phyloP scores from a whole-genome alignment of 2,329 filamentous ascomycete genomes.

The Clonostachys sp. region DNA sequence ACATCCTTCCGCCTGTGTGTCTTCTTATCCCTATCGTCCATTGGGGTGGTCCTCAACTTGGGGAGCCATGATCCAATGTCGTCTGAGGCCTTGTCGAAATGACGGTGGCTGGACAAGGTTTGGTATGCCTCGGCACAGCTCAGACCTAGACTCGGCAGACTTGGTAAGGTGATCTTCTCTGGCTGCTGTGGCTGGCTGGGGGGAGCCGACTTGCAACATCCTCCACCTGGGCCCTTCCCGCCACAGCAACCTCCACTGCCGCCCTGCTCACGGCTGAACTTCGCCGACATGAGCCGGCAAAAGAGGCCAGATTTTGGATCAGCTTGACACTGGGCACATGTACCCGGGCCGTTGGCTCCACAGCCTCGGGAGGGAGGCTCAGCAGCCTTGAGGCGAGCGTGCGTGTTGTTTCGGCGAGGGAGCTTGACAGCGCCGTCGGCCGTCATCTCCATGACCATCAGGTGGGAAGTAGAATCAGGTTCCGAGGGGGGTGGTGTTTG shows the following conservation, averaged over 20 bases:
- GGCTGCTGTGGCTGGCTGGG: slow-evolving; percentile 7
- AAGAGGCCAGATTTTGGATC: slow-evolving; percentile 80
- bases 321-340: slow-evolving; percentile 71
- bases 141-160: slow-evolving; percentile 49
- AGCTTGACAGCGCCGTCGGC: slow-evolving; percentile 58
- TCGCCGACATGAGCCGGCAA: slow-evolving; percentile 75
- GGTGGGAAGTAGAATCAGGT: slow-evolving; percentile 45
- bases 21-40: slow-evolving; percentile 5
- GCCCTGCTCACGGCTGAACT: slow-evolving; percentile 38
- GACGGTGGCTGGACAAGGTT: slow-evolving; percentile 70
- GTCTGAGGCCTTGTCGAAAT: slow-evolving; percentile 69
- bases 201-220: slow-evolving; percentile 56
- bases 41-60: slow-evolving; percentile 60
- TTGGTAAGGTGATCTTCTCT: slow-evolving; percentile 26
- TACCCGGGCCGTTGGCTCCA: slow-evolving; percentile 68
- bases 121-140: slow-evolving; percentile 77
- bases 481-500: slow-evolving; percentile 58
- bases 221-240: slow-evolving; percentile 51
- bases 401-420: slow-evolving; percentile 29
- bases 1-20: slow-evolving; percentile 42
- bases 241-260: slow-evolving; percentile 52
- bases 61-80: slow-evolving; percentile 75
- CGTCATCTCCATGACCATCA: slow-evolving; percentile 52
- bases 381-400: slow-evolving; percentile 15
- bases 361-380: slow-evolving; percentile 33